phyloP scores from a whole-genome alignment of 139 green algal genomes.

The Coelastrella sp. region DNA sequence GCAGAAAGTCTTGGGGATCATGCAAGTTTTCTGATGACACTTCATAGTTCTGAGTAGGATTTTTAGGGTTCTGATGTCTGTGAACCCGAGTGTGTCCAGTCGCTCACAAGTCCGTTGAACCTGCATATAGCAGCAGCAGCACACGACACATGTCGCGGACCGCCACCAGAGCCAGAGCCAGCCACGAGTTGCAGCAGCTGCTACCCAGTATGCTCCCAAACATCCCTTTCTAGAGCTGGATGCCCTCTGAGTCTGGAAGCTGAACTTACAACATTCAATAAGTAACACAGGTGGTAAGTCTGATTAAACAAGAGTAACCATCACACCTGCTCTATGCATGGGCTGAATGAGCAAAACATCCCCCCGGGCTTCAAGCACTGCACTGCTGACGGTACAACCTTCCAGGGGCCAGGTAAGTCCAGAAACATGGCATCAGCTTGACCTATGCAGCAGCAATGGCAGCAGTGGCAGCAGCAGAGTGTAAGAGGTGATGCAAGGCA shows the following conservation, averaged over 20 bases:
- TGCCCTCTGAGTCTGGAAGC: no score
- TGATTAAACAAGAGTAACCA: background rate
- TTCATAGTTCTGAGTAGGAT: constrained; percentile 89
- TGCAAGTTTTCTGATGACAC: constrained; percentile 4
- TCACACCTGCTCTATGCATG: constrained; percentile 97
- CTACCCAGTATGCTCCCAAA: no score
- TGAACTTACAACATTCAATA: no score
- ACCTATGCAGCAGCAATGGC: constrained; percentile 43
- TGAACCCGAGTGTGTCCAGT: constrained; percentile 79
- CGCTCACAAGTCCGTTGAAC: constrained; percentile 87
- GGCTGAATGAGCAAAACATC: constrained; percentile 95
- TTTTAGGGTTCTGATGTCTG: constrained; percentile 84
- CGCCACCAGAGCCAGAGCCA: no score
- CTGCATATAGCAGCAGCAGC: constrained; percentile 20
- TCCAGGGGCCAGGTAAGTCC: constrained; percentile 94
- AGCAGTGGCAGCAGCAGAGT: background rate
- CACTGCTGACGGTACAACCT: constrained; percentile 74
- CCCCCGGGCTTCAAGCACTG: constrained; percentile 75
- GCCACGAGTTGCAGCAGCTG: no score
- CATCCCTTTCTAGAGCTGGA: no score
- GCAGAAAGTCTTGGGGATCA: no score
- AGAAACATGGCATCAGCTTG: constrained; percentile 93
- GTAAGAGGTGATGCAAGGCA: background rate
- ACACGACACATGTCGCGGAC: background rate
- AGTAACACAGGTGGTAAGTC: background rate